Evolutionary conservation across 1,284 basidiomycete genomes (phyloP), one percentile per base, ranked within the genome.

Genomic region (Ustilago tritici): DNA sequence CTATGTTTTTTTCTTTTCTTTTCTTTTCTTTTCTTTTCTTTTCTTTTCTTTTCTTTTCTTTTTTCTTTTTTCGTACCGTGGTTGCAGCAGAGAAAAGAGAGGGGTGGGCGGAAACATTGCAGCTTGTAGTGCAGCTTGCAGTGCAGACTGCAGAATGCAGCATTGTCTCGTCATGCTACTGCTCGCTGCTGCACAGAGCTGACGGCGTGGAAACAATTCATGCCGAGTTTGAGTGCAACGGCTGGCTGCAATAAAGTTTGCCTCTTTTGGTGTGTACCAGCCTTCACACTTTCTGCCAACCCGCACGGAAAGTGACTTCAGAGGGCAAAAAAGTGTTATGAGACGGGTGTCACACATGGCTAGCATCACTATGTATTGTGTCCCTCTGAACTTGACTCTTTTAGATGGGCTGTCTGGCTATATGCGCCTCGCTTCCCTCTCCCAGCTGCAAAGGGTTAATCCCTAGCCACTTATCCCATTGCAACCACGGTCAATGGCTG

Each of bases 171-270:
- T 46, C 40, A 32, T 57, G 41, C 40, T 34, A 35, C 34, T n/a
- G 17, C 32, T n/a, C 12, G 28, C 17, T 19, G 43, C 43, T 46
- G 43, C 43, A 38, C 36, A 38, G 36, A 4, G 23, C 50, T 52
- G 60, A 61, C 31, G 60, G 60, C 60, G 60, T 61, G 60, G 60
- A 61, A 55, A 61, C 36, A 61, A 46, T 35, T 61, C 60, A 61
- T 61, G 59, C 36, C 12, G 54, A 32, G 34, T 14, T 12, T 9
- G 2, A 15, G 23, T 19, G 17, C 10, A 9, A 46, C 8, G 11
- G 49, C 28, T 31, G 28, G 49, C 49, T 31, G 28, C 49, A 32
- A 46, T 50, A 50, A 50, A 32, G 49, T 50, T 50, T 46, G n/a
- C 19, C 43, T 46, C 43, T 46, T 46, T 46, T 46, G 23, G 23